A percentile compares a stretch with the other conserved stretches of the same genome.
Conservation (phyloP, 2,329 filamentous ascomycete genomes). For the Curvularia lunata region DNA sequence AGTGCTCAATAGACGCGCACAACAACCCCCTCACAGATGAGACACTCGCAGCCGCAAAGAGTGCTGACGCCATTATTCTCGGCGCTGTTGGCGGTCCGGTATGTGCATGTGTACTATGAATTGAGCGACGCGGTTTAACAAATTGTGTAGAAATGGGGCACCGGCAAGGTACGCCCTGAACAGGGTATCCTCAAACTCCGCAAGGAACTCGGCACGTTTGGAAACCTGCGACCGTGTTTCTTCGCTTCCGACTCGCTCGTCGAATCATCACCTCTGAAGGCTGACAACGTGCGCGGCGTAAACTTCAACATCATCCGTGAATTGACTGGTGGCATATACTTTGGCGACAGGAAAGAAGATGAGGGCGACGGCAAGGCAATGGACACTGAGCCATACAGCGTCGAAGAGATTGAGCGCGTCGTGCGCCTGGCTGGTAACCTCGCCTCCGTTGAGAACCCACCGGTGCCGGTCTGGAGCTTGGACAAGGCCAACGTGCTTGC, state of each 20-base stretch:
- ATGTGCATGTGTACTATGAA: conserved; percentile 26
- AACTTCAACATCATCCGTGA: conserved; percentile 94
- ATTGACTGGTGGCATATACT: conserved; percentile 92
- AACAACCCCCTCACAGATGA: conserved; percentile 81
- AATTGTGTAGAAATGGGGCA: conserved; percentile 79
- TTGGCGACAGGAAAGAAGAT: conserved; percentile 84
- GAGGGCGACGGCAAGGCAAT: conserved; percentile 75
- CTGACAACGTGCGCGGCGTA: conserved; percentile 80
- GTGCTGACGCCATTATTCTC: conserved; percentile 86
- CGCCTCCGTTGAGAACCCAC: conserved; percentile 76
- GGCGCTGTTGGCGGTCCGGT: conserved; percentile 93
- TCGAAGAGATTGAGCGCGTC: conserved; percentile 85
- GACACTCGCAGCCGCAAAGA: conserved; percentile 81
- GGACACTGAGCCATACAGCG: conserved; percentile 87
- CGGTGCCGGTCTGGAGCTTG: conserved; percentile 80
- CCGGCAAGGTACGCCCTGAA: conserved; percentile 84
- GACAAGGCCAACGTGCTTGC: conserved; percentile 98
- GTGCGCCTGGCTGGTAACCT: conserved; percentile 81
- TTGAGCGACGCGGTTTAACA: conserved; percentile 16
- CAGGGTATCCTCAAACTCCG: conserved; percentile 89
- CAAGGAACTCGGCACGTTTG: conserved; percentile 92
- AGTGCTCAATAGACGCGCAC: conserved; percentile 88
- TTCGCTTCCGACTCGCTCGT: conserved; percentile 83
- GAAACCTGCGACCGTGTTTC: conserved; percentile 94
- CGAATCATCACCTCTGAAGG: conserved; percentile 84